These are phyloP conservation scores for Trichosporon inkin DNA, from an alignment of 1,284 basidiomycete species.

Conservation along the genomic window DNA sequence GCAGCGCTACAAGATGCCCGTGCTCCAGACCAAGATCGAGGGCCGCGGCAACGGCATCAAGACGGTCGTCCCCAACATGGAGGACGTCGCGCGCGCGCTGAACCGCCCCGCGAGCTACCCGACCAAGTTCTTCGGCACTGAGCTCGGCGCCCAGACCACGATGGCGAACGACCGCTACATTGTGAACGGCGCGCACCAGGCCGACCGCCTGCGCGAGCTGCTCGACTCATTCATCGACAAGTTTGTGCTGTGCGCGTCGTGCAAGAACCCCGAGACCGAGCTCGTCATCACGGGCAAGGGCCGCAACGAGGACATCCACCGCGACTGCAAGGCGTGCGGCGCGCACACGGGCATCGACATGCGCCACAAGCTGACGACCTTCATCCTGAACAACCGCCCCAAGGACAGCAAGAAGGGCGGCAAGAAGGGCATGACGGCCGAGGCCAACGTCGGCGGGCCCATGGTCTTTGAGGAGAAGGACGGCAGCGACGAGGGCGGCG, in stretches of 20 bases:
- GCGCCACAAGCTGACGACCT: constrained; percentile 94
- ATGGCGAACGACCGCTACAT: constrained; percentile 97
- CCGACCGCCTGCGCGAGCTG: constrained; percentile 86
- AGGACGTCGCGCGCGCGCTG: constrained; percentile 92
- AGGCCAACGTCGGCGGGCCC: constrained; percentile 44
- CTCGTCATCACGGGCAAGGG: constrained; percentile 67
- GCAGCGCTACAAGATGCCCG: constrained; percentile 69
- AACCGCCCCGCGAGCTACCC: constrained; percentile 90
- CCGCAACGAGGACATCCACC: constrained; percentile 81
- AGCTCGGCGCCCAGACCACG: constrained; percentile 95
- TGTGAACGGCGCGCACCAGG: constrained; percentile 95
- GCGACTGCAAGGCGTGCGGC: constrained; percentile 98
- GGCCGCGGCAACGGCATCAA: constrained; percentile 99
- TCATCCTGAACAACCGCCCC: constrained; percentile 95
- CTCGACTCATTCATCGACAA: constrained; percentile 97
- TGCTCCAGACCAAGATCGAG: constrained; percentile 93
- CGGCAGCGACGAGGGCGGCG: constrained; percentile 30
- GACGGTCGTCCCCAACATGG: constrained; percentile 97
- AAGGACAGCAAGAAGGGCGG: constrained; percentile 72
- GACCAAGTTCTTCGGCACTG: constrained; percentile 98
- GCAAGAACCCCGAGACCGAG: constrained; percentile 99
- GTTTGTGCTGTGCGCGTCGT: constrained; percentile 93
- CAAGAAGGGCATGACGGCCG: constrained; percentile 49
- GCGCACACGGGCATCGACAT: constrained; percentile 89
- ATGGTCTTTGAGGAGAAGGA: constrained; percentile 45